Evolutionary conservation across 164 flowering plant genomes (phyloP), one percentile per base, ranked within the genome.

Genomic region (Nymphaea thermarum): DNA sequence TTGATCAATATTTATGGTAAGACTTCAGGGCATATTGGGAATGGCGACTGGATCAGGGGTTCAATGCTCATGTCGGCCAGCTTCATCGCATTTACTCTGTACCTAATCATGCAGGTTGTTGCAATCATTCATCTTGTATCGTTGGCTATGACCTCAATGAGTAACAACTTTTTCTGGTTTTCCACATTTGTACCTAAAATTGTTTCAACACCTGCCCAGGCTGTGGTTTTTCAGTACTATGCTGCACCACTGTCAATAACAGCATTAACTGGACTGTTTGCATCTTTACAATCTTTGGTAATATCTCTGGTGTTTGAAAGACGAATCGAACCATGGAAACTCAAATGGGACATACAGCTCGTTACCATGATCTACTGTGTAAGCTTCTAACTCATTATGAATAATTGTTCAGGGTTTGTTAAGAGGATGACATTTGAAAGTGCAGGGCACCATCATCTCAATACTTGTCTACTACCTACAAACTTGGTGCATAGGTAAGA

Each of bases 21-120:
- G 14, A 53, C 36, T 43, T 63, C 62, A 53, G 66, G 62, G 17
- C 82, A 70, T 62, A 5, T 5, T 5, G 64, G 41, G n/a, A 65
- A 65, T 43, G 75, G 71, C 18, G 68, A 75, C 63, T 82, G 85
- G 85, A 61, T 82, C 71, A 78, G 75, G 73, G 85, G 83, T n/a
- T 71, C 82, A 43, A 70, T 65, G 42, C 75, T 82, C 11, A 75
- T 80, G 64, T 62, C 75, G 17, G 41, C 57, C 7, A 72, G 80
- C 64, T 15, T 72, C 45, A 42, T 74, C 47, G 76, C 77, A 16
- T 78, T 75, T 74, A 73, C 79, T 67, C 71, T 67, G 7, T 80
- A 78, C 78, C 77, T 83, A 65, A 75, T 81, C 43, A 75, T 83
- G 53, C 83, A 79, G 82, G 83, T 78, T 45, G 1, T 5, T 45